Evolutionary conservation across 2,329 filamentous ascomycete genomes (phyloP).

Genomic region (Verticillium nonalfalfae): DNA sequence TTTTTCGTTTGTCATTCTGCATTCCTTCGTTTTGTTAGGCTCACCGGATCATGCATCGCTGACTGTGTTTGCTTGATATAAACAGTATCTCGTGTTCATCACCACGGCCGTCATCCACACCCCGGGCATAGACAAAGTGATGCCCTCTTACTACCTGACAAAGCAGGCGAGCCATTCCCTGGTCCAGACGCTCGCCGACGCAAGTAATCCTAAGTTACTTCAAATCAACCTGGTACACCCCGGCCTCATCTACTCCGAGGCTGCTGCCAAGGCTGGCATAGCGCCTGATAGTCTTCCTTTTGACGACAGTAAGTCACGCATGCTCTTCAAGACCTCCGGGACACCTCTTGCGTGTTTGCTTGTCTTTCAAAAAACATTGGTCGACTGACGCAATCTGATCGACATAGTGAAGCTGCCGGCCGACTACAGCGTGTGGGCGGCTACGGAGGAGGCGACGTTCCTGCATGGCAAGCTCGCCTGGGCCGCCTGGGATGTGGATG

Average conservation of each 20-base stretch:
- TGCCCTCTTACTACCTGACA: conserved; percentile 25
- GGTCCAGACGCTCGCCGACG: conserved; percentile 31
- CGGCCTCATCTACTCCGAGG: conserved; percentile 15
- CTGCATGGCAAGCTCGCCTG: conserved; percentile 38
- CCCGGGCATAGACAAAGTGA: background rate
- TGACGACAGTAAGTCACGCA: conserved; percentile 16
- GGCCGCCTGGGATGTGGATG: conserved; percentile 44
- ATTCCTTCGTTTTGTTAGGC: too few relatives aligned
- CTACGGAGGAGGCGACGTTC: conserved; percentile 36
- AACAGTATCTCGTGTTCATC: background rate
- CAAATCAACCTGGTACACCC: conserved; percentile 20
- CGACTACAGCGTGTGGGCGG: conserved; percentile 36
- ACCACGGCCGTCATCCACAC: background rate
- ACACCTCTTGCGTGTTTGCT: background rate
- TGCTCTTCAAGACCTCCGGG: background rate
- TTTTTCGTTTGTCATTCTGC: too few relatives aligned
- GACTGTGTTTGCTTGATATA: background rate
- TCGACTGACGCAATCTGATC: background rate
- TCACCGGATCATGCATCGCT: background rate
- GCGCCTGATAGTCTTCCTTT: conserved; percentile 13
- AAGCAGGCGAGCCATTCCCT: conserved; percentile 28
- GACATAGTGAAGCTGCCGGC: conserved; percentile 22
- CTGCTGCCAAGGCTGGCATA: background rate
- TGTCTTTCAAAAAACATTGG: background rate
- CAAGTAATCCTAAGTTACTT: conserved; percentile 16